Base-by-base conservation (phyloP, 2,329 filamentous ascomycete species). In the Coniella vitis region DNA sequence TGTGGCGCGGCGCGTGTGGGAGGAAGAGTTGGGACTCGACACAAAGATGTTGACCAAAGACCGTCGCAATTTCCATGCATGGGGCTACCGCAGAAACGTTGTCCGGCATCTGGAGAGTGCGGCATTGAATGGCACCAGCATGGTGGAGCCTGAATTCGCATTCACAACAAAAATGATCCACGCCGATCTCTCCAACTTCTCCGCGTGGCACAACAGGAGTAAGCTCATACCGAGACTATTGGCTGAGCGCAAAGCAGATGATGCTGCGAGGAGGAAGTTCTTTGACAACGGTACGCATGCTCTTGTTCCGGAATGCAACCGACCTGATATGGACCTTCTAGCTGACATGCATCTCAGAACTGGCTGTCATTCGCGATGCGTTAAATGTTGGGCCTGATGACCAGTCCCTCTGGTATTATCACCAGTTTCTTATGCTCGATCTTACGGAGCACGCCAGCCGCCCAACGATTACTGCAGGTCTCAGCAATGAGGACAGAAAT, bases 391-490 rank as follows among this genome's bases (percentile, higher is more conserved):
- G 94, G 50, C 90, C 91, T 0, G 90, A 95, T 57, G 91, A 97
- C 62, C 91, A 97, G 63, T 95, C 90, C 16, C 74, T 96, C 5
- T 98, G 93, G 90, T 95, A 94, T 66, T 97, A 98, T 62, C 90
- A 97, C 64, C 86, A 93, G 58, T 95, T 85, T 60, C 71, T 96
- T 49, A 81, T 96, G 69, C 78, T 82, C 52, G 85, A 83, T 60
- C 71, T 86, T 58, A 70, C 76, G 45, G 74, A 71, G 59, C 69
- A 67, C 42, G 69, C 63, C 13, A 67, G 71, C 13, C 61, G 69
- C 3, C 69, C 74, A 17, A 77, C 77, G 9, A 85, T 95, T 57
- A 76, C 83, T 13, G 80, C 81, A 0, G 73, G 79, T 34, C 68
- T 95, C 25, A 74, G 74, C 1, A 63, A 70, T 5, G 67, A 75